phyloP scores from a whole-genome alignment of 345 rosid genomes.

The Corymbia maculata region DNA sequence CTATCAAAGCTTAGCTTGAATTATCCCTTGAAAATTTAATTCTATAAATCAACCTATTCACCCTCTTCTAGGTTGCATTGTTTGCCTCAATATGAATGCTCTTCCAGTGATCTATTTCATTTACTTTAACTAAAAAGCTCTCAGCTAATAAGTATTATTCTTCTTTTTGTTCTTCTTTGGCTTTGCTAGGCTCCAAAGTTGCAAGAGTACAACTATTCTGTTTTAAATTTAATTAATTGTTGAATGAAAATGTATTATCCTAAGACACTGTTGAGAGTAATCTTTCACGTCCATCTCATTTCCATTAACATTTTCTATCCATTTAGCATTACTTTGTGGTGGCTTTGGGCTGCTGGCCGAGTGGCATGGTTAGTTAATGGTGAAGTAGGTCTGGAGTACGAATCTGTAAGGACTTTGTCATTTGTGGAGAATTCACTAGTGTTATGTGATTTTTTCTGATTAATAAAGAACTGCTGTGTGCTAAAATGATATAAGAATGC shows the following conservation, averaged over 20 bases:
- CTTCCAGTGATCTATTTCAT: not conserved
- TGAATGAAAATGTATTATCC: not conserved
- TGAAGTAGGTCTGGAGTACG: not conserved
- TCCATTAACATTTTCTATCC: not conserved
- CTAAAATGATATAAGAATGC: not conserved
- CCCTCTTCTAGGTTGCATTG: not conserved
- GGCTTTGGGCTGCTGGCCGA: not conserved
- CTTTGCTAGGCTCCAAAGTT: not conserved
- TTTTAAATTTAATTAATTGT: not conserved
- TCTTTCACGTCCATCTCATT: not conserved
- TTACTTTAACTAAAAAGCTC: not conserved
- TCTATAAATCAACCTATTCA: not conserved
- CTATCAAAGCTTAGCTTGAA: not conserved
- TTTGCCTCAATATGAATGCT: not conserved
- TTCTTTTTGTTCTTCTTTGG: not conserved
- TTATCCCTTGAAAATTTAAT: fast-evolving
- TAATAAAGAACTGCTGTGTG: not conserved
- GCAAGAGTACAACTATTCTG: fast-evolving
- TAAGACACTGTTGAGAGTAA: not conserved
- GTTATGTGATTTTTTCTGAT: not conserved
- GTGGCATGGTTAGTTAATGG: not conserved
- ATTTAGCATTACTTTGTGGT: not conserved
- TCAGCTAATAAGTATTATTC: not conserved
- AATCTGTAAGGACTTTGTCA: not conserved
- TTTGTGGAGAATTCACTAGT: not conserved